Evolutionary conservation across 169 alveolate genomes (phyloP), one percentile per base, ranked within the genome.

Genomic region (Plasmodium gonderi): DNA sequence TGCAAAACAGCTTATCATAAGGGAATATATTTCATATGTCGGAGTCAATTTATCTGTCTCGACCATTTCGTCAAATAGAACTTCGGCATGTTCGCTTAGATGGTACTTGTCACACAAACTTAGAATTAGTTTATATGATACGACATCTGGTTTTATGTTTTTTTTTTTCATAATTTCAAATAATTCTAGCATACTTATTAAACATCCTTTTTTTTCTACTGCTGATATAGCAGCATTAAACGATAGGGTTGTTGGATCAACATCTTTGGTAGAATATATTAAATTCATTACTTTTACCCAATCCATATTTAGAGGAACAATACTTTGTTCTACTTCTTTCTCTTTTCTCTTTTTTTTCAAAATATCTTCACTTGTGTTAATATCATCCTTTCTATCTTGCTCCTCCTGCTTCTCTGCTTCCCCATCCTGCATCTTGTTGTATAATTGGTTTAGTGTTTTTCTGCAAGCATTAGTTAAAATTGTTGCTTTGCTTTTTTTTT

Each of bases 131-230:
- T 87, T 87, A 67, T 87, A 87, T 3, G 93, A 87, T 5, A 87
- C 80, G 67, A 87, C 20, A 60, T 87, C 93, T 64, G 93, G 93
- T 87, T 87, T 87, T 75, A 87, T 87, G 45, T 87, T 87, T 87
- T 87, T 87, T 6, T 76, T 87, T 75, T 87, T 87, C 93, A 87
- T 87, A n/a, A 45, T 76, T 64, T 77, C 93, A 67, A 87, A 54
- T 60, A 87, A 17, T 42, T 87, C 93, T 45, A 87, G 20, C 40
- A 87, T 64, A 33, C 90, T 51, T 36, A 36, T 23, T 67, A 87
- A 78, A 45, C 93, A 87, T 29, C 93, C 90, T 47, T 87, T 87
- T 67, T 87, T 87, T 87, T 87, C 93, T 12, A 77, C 93, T 17
- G 93, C 93, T 12, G 93, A 74, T 40, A 87, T 26, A 12, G 93